These are phyloP conservation scores for Cytospora chrysosperma DNA, from an alignment of 2,329 filamentous ascomycete species.

Conservation along the genomic window DNA sequence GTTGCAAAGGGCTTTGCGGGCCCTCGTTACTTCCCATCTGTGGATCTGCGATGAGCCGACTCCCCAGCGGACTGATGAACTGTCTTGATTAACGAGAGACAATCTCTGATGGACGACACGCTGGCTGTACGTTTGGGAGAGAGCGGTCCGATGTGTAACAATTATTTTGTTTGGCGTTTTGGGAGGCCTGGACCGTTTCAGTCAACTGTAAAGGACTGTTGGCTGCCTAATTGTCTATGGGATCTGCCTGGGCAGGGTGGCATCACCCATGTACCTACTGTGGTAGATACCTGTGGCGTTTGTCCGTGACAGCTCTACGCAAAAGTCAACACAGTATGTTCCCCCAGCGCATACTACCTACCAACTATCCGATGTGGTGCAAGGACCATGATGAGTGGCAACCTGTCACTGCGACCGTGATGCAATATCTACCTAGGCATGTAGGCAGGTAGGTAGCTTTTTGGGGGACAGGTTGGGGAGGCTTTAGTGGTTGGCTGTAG, in stretches of 20 bases:
- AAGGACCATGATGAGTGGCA: background rate
- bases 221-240: background rate
- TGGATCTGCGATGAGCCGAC: slow-evolving; percentile 54
- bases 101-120: background rate
- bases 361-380: background rate
- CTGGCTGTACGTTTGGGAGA: background rate
- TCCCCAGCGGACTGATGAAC: background rate
- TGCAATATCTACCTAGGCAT: no score
- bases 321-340: no score
- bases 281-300: background rate
- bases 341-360: no score
- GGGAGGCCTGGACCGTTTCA: background rate
- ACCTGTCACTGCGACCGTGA: no score
- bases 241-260: background rate
- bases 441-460: no score
- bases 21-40: slow-evolving; percentile 76
- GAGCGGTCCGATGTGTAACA: background rate
- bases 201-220: background rate
- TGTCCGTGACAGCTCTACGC: background rate
- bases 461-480: no score
- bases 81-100: background rate
- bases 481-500: no score
- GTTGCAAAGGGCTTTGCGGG: slow-evolving; percentile 82
- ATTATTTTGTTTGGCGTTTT: background rate
- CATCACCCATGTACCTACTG: background rate